Evolutionary conservation across 1,284 basidiomycete species (phyloP).

Genomic region (Malassezia caprae): DNA sequence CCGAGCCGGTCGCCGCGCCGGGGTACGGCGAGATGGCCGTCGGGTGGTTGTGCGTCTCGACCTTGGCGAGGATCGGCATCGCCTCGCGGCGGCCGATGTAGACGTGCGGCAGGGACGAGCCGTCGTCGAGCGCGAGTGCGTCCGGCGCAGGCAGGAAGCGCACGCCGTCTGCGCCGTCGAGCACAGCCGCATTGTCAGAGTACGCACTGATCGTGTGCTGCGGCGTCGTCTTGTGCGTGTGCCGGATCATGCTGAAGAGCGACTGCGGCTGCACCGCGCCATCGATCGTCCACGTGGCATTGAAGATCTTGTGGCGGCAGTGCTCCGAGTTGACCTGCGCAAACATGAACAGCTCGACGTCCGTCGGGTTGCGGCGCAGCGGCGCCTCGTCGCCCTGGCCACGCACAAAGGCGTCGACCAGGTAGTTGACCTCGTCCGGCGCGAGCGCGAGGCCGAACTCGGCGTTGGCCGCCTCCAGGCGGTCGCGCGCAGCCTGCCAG

Average conservation of each 20-base stretch:
- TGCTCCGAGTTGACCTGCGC: slow-evolving; percentile 99
- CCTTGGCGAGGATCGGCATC: slow-evolving; percentile 90
- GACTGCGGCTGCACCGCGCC: slow-evolving; percentile 61
- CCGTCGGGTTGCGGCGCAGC: slow-evolving; percentile 55
- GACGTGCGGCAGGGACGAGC: slow-evolving; percentile 7
- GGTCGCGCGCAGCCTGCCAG: slow-evolving; percentile 28
- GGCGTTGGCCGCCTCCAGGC: slow-evolving; percentile 67
- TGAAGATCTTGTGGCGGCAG: slow-evolving; percentile 99
- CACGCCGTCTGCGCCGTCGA: slow-evolving; percentile 65
- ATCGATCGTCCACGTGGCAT: slow-evolving; percentile 89
- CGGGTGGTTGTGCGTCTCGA: slow-evolving; percentile 98
- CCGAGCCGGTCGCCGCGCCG: slow-evolving; percentile 92
- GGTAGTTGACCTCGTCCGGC: slow-evolving; percentile 80
- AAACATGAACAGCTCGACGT: slow-evolving; percentile 99
- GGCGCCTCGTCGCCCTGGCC: slow-evolving; percentile 35
- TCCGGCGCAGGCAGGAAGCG: slow-evolving; percentile 62
- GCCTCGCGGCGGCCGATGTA: slow-evolving; percentile 45
- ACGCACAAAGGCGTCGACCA: slow-evolving; percentile 73
- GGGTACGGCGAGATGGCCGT: slow-evolving; percentile 97
- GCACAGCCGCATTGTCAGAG: slow-evolving; percentile 93
- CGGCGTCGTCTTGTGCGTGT: slow-evolving; percentile 73
- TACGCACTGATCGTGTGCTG: slow-evolving; percentile 79
- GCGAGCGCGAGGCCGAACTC: slow-evolving; percentile 82
- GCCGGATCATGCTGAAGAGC: slow-evolving; percentile 94
- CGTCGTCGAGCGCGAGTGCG: slow-evolving; percentile 7